Evolutionary conservation across 352 stramenopile genomes (phyloP).

Genomic region (Phytophthora litchii): DNA sequence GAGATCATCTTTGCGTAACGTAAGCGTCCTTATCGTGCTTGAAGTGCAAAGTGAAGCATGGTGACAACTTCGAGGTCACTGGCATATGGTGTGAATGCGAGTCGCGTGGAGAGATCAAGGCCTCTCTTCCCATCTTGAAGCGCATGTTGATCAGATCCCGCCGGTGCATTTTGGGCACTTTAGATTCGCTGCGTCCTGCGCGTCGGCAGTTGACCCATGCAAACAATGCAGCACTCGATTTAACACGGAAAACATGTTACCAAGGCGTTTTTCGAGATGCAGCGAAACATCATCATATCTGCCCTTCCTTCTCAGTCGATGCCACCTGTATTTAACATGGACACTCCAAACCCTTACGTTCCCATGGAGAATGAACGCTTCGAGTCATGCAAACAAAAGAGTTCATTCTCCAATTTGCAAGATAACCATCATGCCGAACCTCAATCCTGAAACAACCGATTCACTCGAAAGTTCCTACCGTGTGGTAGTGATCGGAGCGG

Average conservation of each 20-base stretch:
- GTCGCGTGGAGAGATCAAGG: slow-evolving; percentile 21
- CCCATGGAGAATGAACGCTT: neutral
- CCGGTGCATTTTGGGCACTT: slow-evolving; percentile 1
- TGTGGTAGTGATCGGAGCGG: slow-evolving; percentile 58
- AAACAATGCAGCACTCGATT: neutral
- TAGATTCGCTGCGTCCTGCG: slow-evolving; percentile 5
- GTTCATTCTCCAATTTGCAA: slow-evolving; percentile 36
- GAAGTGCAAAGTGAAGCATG: slow-evolving; percentile 4
- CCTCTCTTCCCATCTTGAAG: slow-evolving; percentile 25
- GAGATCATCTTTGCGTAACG: slow-evolving; percentile 30
- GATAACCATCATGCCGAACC: slow-evolving; percentile 25
- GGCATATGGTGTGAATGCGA: slow-evolving; percentile 26
- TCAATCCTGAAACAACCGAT: slow-evolving; percentile 14
- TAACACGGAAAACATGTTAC: slow-evolving; percentile 9
- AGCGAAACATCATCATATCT: slow-evolving; percentile 31
- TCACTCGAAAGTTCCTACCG: slow-evolving; percentile 31
- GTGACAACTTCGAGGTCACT: slow-evolving; percentile 28
- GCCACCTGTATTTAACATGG: slow-evolving; percentile 1
- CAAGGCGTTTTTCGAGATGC: neutral
- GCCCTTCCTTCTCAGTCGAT: neutral
- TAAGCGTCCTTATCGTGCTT: slow-evolving; percentile 21
- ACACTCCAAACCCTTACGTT: neutral
- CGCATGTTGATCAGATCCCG: slow-evolving; percentile 9
- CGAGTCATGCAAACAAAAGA: neutral
- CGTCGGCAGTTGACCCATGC: neutral